Evolutionary conservation across 257 asterid species (phyloP).

Genomic region (Solanum acaule): DNA sequence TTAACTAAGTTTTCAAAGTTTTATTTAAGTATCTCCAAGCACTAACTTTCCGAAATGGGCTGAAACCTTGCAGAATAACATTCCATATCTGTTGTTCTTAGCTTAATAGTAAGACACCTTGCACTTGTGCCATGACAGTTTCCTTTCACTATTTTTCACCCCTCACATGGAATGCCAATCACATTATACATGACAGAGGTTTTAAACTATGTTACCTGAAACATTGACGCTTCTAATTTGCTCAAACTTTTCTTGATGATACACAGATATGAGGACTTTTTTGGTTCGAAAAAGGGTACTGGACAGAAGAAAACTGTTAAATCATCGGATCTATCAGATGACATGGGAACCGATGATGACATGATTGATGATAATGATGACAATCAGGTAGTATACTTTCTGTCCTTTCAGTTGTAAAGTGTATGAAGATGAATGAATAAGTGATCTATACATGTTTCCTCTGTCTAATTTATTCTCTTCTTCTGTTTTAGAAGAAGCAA

Average conservation of each 20-base stretch:
- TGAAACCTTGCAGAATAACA: neutral
- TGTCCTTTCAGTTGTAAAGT: neutral
- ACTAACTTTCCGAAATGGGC: neutral
- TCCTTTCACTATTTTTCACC: neutral
- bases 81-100: neutral
- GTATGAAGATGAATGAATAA: neutral
- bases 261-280: conserved; percentile 46
- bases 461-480: neutral
- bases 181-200: neutral
- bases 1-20: neutral
- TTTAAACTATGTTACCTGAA: neutral
- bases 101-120: neutral
- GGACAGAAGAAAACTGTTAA: conserved; percentile 41
- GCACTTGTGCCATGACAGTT: neutral
- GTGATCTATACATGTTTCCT: neutral
- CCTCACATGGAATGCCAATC: neutral
- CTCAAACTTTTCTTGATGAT: neutral
- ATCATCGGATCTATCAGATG: conserved; percentile 37
- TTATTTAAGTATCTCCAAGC: neutral
- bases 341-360: conserved; percentile 36
- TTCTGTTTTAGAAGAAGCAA: conserved; percentile 33
- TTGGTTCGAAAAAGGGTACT: conserved; percentile 32
- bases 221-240: neutral
- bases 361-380: conserved; percentile 11
- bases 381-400: conserved; percentile 25